Percentiles rank a stretch among this genome's conserved stretches.
These are phyloP conservation scores for Termitomyces eurrhizus DNA, from an alignment of 768 basidiomycete species.

Conservation along the genomic window DNA sequence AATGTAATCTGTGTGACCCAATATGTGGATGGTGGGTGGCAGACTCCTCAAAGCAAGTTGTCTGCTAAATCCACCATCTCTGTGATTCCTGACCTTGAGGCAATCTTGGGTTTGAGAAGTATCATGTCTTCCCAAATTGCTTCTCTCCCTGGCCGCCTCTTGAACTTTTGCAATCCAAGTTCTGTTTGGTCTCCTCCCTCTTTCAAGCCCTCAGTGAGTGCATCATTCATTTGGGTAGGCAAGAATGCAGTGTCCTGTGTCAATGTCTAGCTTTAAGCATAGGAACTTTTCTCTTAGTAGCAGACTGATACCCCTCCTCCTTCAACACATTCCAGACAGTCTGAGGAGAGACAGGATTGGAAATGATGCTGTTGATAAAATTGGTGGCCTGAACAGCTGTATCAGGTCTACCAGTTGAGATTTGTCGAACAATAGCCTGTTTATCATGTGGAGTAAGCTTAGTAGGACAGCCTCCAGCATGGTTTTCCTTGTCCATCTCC, in stretches of 20 bases:
- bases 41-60: constrained; percentile 9
- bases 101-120: constrained; percentile 53
- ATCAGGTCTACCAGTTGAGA: no score
- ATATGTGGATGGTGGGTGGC: neutral
- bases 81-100: constrained; percentile 39
- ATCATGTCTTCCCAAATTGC: constrained; percentile 46
- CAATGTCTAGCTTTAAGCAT: no score
- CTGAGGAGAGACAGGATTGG: no score
- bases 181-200: constrained; percentile 22
- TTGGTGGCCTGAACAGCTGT: no score
- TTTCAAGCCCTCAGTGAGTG: constrained; percentile 24
- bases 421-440: no score
- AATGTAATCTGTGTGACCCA: neutral
- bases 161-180: constrained; percentile 36
- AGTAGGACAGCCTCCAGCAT: no score
- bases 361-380: no score
- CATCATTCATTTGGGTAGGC: constrained; percentile 41
- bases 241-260: constrained; percentile 42
- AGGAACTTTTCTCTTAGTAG: no score
- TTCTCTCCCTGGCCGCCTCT: constrained; percentile 32
- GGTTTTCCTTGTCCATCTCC: no score
- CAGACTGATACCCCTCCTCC: no score
- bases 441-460: no score
- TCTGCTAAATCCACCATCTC: constrained; percentile 22
- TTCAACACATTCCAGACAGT: no score